Conservation (phyloP, 2,329 filamentous ascomycete genomes). For the Aspergillus texensis region DNA sequence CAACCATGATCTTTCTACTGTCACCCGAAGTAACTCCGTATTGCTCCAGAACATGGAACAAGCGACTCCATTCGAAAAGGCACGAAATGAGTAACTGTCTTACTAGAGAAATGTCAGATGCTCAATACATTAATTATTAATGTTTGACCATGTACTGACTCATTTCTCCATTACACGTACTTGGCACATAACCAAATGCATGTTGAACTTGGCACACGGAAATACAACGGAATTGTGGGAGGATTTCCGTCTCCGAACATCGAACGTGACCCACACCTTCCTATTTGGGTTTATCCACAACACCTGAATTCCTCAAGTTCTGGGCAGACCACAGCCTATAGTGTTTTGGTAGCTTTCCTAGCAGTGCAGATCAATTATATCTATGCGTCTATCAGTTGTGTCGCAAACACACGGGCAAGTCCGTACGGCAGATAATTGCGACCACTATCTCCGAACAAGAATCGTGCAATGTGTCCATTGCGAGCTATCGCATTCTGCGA, state of each 20-base stretch:
- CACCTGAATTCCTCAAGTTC: neutral
- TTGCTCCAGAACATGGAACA: no score
- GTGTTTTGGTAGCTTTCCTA: neutral
- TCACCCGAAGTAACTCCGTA: no score
- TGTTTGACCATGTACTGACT: neutral
- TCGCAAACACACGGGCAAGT: neutral
- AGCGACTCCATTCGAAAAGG: no score
- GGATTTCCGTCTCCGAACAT: neutral
- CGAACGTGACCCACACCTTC: neutral
- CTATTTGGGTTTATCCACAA: neutral
- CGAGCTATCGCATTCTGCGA: neutral
- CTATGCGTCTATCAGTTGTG: no score
- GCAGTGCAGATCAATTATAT: neutral
- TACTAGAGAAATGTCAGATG: neutral
- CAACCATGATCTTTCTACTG: no score
- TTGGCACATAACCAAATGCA: neutral
- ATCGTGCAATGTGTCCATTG: neutral
- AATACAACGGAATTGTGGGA: neutral
- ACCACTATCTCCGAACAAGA: neutral
- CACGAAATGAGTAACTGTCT: no score
- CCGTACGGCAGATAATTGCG: neutral
- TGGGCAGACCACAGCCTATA: neutral
- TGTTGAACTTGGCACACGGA: neutral
- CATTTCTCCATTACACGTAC: neutral
- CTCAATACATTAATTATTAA: neutral